A percentile compares a stretch with the other conserved stretches of the same genome.
Conservation (phyloP, 345 rosid species). For the Citrus australasica region DNA sequence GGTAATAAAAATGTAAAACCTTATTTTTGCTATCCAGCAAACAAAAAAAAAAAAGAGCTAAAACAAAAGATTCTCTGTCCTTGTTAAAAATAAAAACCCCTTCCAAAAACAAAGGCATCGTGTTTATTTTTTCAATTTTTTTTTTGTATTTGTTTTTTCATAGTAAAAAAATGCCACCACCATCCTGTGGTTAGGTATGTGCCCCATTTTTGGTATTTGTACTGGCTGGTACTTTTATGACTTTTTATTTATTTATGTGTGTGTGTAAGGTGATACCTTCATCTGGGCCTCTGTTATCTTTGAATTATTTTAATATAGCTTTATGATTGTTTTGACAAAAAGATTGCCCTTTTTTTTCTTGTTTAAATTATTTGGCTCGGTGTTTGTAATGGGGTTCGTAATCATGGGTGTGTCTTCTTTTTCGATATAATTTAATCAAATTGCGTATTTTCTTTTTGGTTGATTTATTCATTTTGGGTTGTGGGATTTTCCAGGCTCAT, state of each 20-base stretch:
- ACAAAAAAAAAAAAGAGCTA: too few relatives aligned
- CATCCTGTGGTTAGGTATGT: slow-evolving; percentile 13
- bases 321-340: slow-evolving; percentile 15
- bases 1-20: too few relatives aligned
- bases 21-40: too few relatives aligned
- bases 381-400: slow-evolving; percentile 16
- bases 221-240: slow-evolving; percentile 7
- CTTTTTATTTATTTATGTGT: background rate
- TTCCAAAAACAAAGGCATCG: background rate
- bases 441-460: background rate
- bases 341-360: background rate
- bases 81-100: background rate
- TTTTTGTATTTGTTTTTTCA: background rate
- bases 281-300: slow-evolving; percentile 3
- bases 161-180: slow-evolving; percentile 12
- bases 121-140: background rate
- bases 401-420: slow-evolving; percentile 22
- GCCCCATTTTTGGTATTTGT: slow-evolving; percentile 16
- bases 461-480: slow-evolving; percentile 29
- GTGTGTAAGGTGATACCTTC: background rate
- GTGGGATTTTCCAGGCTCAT: slow-evolving; percentile 47
- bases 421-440: slow-evolving; percentile 5
- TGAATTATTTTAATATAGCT: background rate
- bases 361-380: background rate
- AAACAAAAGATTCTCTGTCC: background rate